Evolutionary conservation across 306 rosid genomes (phyloP), one percentile per base, ranked within the genome.

Genomic region (Rosa lucieae): DNA sequence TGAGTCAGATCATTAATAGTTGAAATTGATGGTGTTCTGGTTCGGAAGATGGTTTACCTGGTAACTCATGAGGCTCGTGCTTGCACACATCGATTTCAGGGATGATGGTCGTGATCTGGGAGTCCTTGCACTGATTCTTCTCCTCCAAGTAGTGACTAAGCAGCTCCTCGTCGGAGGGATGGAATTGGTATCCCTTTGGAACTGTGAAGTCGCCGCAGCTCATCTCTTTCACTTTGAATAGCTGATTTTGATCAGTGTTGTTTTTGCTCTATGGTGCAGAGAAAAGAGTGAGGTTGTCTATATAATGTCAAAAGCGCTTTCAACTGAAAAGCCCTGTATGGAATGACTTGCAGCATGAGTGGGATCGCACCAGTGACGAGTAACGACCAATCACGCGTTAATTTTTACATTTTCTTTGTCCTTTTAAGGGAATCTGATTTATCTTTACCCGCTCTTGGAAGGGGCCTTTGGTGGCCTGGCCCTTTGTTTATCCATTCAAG

Each of bases 81-180:
- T 80, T 79, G 86, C 83, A 81, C 62, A 80, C 3, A 66, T 89
- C 84, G 73, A 89, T 42, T 43, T 72, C 86, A 49, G 83, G 87
- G n/a, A 93, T 81, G 53, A 70, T 17, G 20, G 7, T 0, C 1
- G 82, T 74, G 2, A 77, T 44, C 42, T 46, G 13, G 47, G 42
- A 75, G 12, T 73, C 70, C 14, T 59, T 48, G 20, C 83, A 83
- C 0, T 20, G 70, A 65, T 81, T 23, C 83, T 89, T 93, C 70
- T 73, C 68, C 53, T 70, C 82, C 42, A 91, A 29, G 29, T 29
- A 81, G 48, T 81, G 1, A 5, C 0, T 26, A 32, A 92, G 52
- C 23, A 92, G 90, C 71, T 92, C 93, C 56, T 80, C 89, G 42
- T 89, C 97, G 0, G 90, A 87, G 9, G 96, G 97, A 3, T 61